Conservation (phyloP, 176 grass and related monocot species). For the Carex kokanica region DNA sequence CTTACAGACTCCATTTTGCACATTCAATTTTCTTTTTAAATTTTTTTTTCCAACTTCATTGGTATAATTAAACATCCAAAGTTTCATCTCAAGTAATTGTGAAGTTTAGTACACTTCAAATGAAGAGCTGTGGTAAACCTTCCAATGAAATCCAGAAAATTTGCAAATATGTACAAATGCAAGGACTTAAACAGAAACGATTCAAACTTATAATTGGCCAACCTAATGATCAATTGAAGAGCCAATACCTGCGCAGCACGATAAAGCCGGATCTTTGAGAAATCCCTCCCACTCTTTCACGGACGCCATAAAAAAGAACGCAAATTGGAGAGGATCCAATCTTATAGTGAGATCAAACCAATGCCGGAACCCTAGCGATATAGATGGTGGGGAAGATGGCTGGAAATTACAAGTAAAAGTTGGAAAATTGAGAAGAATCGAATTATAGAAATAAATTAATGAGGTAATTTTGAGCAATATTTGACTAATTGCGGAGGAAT, state of each 20-base stretch:
- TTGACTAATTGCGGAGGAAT: constrained; percentile 2
- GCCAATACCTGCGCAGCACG: constrained; percentile 25
- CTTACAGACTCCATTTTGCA: not conserved
- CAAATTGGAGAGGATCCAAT: not conserved
- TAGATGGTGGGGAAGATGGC: not conserved
- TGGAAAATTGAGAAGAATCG: not conserved
- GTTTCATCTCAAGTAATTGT: not conserved
- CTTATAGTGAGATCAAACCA: not conserved
- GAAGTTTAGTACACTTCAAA: not conserved
- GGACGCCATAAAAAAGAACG: constrained; percentile 8
- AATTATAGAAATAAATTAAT: not conserved
- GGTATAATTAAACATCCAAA: not conserved
- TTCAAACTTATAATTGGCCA: not conserved
- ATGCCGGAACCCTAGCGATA: not conserved
- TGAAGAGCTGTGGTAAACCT: not conserved
- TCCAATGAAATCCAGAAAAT: not conserved
- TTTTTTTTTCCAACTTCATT: not conserved
- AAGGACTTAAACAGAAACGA: not conserved
- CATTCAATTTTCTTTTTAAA: not conserved
- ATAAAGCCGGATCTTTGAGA: constrained; percentile 21
- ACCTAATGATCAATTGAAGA: not conserved
- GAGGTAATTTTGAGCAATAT: not conserved
- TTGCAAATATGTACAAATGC: not conserved
- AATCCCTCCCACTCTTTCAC: constrained; percentile 24
- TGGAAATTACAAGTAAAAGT: not conserved